A percentile compares a stretch with the other conserved stretches of the same genome.
Evolutionary conservation across 2,329 filamentous ascomycete genomes (phyloP).

Genomic region (Trichophyton schoenleinii): DNA sequence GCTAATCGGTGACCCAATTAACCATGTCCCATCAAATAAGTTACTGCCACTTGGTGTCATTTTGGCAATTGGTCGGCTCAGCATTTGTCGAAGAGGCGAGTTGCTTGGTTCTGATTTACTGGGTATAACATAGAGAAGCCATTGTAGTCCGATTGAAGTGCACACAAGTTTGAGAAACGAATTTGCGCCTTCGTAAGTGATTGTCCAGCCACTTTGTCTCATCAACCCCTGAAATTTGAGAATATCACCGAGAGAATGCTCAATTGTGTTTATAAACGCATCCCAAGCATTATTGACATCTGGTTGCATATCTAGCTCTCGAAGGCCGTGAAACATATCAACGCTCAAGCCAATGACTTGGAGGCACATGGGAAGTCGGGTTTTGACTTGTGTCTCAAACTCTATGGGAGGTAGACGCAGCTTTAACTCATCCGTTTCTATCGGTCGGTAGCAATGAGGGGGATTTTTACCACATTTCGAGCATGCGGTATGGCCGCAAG

Average conservation of each 20-base stretch:
- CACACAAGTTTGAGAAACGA: constrained; percentile 32
- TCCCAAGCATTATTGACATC: constrained; percentile 10
- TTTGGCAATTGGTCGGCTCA: constrained; percentile 37
- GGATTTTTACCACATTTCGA: constrained; percentile 44
- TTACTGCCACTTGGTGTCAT: constrained; percentile 27
- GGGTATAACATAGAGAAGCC: constrained; percentile 40
- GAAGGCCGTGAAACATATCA: constrained; percentile 16
- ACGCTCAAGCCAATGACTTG: constrained; percentile 21
- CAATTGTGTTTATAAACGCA: constrained; percentile 5
- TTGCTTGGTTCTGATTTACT: constrained; percentile 26
- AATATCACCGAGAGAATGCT: constrained; percentile 21
- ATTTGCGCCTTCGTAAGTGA: constrained; percentile 28
- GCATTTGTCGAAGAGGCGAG: constrained; percentile 30
- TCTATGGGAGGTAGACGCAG: constrained; percentile 28
- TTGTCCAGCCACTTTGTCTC: constrained; percentile 31
- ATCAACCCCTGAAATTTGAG: constrained; percentile 24
- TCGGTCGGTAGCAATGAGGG: constrained; percentile 32
- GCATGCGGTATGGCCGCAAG: constrained; percentile 46
- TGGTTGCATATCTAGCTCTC: not conserved
- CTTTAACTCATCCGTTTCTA: constrained; percentile 20
- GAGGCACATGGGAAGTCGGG: constrained; percentile 32
- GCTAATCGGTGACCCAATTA: constrained; percentile 32
- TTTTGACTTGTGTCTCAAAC: constrained; percentile 36
- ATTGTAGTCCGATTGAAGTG: constrained; percentile 24
- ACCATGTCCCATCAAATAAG: constrained; percentile 32